Evolutionary conservation across 106 monocot genomes (phyloP), one percentile per base, ranked within the genome.

Genomic region (Narthecium ossifragum): DNA sequence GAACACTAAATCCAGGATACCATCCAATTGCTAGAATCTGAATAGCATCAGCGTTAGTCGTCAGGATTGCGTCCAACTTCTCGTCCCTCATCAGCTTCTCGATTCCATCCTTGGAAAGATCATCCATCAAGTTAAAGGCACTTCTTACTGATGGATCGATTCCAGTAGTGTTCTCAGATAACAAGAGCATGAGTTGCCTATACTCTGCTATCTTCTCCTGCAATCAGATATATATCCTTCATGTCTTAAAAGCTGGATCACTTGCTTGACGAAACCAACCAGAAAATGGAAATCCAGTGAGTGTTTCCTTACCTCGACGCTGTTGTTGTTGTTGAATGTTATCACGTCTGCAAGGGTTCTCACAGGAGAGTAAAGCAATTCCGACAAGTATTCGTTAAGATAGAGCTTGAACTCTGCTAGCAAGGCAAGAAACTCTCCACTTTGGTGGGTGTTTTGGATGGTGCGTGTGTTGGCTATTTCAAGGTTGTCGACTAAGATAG

Each of bases 261-360:
- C 13, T 26, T 34, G 9, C 2, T 2, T 10, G 22, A 49, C 24
- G 10, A 28, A 15, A 15, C 8, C 26, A 29, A 13, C 8, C 9
- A 29, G 3, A 14, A 12, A 9, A 1, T 2, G 24, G 15, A 26
- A 52, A 28, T 10, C 5, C 18, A 10, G 26, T 4, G 12, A 20
- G 5, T 48, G 26, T 5, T 29, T 57, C 1, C 12, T 45, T 70
- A 89, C 80, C 84, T 84, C 65, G 0, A 55, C n/a, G 2, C 33
- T 28, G 43, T 85, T 71, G 1, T 75, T 53, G 29, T 70, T 52
- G 72, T 85, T 90, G 75, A 85, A 90, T 46, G 26, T 67, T 41
- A 90, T 90, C 1, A 85, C 57, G 34, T 90, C 84, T 12, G 61
- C 53, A 1, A 89, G 72, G 50, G 84, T 70, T 29, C 74, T 78